These are phyloP conservation scores for Fraxinus baroniana DNA, from an alignment of 305 asterid genomes.

Conservation along the genomic window DNA sequence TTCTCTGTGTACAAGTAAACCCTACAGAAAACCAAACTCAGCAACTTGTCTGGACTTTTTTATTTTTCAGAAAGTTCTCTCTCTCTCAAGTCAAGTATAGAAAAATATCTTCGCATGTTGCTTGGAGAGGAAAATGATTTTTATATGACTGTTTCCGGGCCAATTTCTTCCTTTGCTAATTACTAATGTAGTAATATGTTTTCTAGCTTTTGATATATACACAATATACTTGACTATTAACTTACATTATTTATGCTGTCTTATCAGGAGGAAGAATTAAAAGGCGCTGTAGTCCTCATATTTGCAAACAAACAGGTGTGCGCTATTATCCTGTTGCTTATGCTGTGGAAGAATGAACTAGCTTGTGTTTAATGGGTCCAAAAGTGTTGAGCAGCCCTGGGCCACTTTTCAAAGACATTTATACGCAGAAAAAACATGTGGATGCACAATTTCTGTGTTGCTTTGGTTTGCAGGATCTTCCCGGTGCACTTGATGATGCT, in stretches of 20 bases:
- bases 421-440: conserved; percentile 1
- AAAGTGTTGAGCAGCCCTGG: neutral
- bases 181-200: neutral
- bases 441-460: conserved; percentile 15
- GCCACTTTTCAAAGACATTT: neutral
- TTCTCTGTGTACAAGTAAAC: neutral
- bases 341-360: neutral
- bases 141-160: neutral
- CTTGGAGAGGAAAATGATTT: neutral
- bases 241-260: neutral
- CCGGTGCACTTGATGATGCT: conserved; percentile 98
- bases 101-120: neutral
- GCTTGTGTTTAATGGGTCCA: neutral
- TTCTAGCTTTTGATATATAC: conserved; percentile 5
- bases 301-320: conserved; percentile 3
- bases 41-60: neutral
- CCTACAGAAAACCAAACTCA: neutral
- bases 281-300: neutral
- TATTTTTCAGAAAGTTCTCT: neutral
- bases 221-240: neutral
- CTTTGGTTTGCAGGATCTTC: conserved; percentile 69
- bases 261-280: neutral
- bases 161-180: neutral
- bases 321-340: neutral
- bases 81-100: neutral